These are phyloP conservation scores for Phytophthora multivora DNA, from an alignment of 352 stramenopile species.

Conservation along the genomic window DNA sequence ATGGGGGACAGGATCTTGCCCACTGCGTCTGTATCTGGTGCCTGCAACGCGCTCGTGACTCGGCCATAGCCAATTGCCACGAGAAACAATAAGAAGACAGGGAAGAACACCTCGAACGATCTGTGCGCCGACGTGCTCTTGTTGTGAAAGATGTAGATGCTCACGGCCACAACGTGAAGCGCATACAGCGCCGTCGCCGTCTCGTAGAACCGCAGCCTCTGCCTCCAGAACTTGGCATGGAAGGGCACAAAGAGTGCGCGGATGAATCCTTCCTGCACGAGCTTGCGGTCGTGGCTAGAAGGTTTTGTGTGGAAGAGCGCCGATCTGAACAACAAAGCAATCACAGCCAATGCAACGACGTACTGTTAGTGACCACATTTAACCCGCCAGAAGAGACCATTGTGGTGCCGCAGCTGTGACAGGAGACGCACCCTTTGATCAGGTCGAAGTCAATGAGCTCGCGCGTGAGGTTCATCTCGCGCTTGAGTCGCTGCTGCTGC, in stretches of 20 bases:
- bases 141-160: conserved; percentile 57
- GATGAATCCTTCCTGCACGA: conserved; percentile 73
- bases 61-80: conserved; percentile 80
- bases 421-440: conserved; percentile 71
- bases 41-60: conserved; percentile 72
- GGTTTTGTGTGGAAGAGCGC: conserved; percentile 88
- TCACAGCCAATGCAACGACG: neutral
- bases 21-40: conserved; percentile 55
- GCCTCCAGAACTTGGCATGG: conserved; percentile 71
- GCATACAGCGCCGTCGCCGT: conserved; percentile 58
- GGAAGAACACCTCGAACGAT: conserved; percentile 73
- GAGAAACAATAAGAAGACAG: conserved; percentile 58
- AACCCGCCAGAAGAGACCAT: neutral
- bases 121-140: conserved; percentile 57
- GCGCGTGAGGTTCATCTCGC: conserved; percentile 64
- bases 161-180: conserved; percentile 50
- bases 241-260: conserved; percentile 79
- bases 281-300: conserved; percentile 78
- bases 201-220: conserved; percentile 79
- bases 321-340: conserved; percentile 41
- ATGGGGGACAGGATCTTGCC: conserved; percentile 68
- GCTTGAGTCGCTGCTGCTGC: conserved; percentile 50
- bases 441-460: conserved; percentile 89
- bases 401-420: neutral
- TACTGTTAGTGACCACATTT: conserved; percentile 5